Evolutionary conservation across 1,284 basidiomycete genomes (phyloP).

Genomic region (Chondrostereum purpureum): DNA sequence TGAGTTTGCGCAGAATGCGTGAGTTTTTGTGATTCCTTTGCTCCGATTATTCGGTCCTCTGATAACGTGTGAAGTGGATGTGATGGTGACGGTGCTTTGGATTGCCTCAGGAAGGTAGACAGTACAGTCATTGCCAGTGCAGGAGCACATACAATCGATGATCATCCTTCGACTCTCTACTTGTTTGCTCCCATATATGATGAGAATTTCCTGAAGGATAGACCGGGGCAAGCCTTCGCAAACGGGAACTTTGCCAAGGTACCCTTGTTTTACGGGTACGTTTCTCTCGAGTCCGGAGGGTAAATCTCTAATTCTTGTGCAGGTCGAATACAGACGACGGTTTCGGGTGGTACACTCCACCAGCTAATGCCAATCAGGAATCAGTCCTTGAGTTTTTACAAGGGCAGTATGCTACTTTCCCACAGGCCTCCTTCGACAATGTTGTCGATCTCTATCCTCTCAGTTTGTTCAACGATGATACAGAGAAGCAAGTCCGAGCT

Average conservation of each 20-base stretch:
- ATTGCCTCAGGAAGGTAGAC: constrained; percentile 6
- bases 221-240: constrained; percentile 11
- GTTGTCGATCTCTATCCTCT: constrained; percentile 9
- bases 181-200: constrained; percentile 12
- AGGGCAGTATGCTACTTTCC: constrained; percentile 11
- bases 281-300: not conserved
- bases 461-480: constrained; percentile 7
- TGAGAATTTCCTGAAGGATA: constrained; percentile 7
- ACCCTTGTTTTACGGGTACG: constrained; percentile 6
- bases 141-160: constrained; percentile 3
- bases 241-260: constrained; percentile 5
- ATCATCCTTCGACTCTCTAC: constrained; percentile 12
- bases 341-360: constrained; percentile 11
- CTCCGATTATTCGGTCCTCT: too few species aligned
- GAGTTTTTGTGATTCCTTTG: constrained; percentile 1
- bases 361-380: constrained; percentile 11
- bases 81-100: constrained; percentile 5
- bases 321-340: constrained; percentile 15
- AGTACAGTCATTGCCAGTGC: constrained; percentile 5
- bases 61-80: constrained; percentile 7
- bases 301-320: too few species aligned
- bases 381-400: constrained; percentile 13
- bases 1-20: constrained; percentile 8
- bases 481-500: constrained; percentile 11
- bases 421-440: constrained; percentile 4